Evolutionary conservation across 768 basidiomycete genomes (phyloP).

Genomic region (Pleurotus salmoneostramineus): DNA sequence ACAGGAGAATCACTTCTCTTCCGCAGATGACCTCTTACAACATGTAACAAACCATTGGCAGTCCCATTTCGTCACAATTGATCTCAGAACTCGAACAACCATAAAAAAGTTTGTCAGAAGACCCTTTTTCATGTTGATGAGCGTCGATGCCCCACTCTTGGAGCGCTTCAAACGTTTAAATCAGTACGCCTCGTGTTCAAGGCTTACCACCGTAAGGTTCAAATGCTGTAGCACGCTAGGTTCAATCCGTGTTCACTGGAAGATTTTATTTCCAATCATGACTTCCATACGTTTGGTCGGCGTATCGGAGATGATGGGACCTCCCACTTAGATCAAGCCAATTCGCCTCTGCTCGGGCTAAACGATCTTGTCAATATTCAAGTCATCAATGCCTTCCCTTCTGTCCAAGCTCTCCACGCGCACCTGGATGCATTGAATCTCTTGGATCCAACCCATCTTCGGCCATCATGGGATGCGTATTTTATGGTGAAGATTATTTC

Average conservation of each 20-base stretch:
- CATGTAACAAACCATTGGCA: conserved; percentile 83
- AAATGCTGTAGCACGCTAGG: not conserved
- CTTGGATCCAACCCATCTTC: conserved; percentile 65
- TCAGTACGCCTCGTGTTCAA: conserved; percentile 31
- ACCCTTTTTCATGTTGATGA: conserved; percentile 87
- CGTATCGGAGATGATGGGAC: not conserved
- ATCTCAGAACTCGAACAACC: conserved; percentile 50
- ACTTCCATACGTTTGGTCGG: conserved; percentile 61
- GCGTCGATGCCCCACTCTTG: conserved; percentile 77
- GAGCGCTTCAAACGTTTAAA: conserved; percentile 61
- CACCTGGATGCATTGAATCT: conserved; percentile 72
- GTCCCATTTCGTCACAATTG: conserved; percentile 75
- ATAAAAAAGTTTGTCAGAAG: conserved; percentile 74
- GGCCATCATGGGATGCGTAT: conserved; percentile 94
- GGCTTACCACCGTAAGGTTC: not conserved
- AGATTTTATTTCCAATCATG: conserved; percentile 72
- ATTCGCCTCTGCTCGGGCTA: conserved; percentile 26
- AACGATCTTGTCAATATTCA: conserved; percentile 56
- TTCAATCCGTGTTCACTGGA: conserved; percentile 44
- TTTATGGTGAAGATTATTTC: conserved; percentile 71
- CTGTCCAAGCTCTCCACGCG: conserved; percentile 46
- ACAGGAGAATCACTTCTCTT: conserved; percentile 34
- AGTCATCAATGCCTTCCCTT: conserved; percentile 61
- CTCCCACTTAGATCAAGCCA: not conserved
- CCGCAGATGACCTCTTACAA: conserved; percentile 54